Evolutionary conservation across 2,329 filamentous ascomycete species (phyloP), one percentile per base, ranked within the genome.

Genomic region (Aspergillus amoenus): DNA sequence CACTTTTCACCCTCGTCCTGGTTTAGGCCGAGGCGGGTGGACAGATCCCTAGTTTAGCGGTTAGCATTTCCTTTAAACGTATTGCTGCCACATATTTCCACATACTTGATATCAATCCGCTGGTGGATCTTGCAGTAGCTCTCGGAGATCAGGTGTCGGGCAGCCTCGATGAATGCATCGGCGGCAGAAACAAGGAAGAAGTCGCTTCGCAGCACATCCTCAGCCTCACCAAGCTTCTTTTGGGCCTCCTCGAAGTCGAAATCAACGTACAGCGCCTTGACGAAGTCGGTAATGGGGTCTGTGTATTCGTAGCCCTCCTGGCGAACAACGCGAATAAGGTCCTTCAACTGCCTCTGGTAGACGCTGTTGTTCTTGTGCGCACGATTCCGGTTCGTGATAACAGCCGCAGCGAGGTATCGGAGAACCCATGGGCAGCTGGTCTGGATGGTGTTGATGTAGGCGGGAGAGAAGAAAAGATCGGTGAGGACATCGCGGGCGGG

Each of bases 101-200:
- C 82, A 69, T 74, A 87, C 84, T 93, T 92, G 76, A 99, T 97
- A 76, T 97, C 93, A 74, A 99, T 99, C 68, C 93, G 86, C 74
- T 96, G 92, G 78, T 97, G 95, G 75, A 99, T 99, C 86, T 97
- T 97, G 90, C 94, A 99, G 84, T 99, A 99, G 76, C 88, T 92
- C 82, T 99, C 94, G 54, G 93, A 97, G 76, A 99, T 97, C 60
- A 99, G 83, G 82, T 99, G 94, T 71, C 94, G 85, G 40, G 94
- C 94, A 48, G 91, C 88, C 72, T 97, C 93, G 63, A 99, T 91
- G 73, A 99, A 99, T 42, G 87, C 82, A 68, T 97, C 93, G 34
- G 90, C 87, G 3, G 90, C 86, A 18, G 87, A 88, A 56, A 89
- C 86, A 57, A 99, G 84, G 88, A 99, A 99, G 83, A 99, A 97